Evolutionary conservation across 2,329 filamentous ascomycete genomes (phyloP), one percentile per base, ranked within the genome.

Genomic region (Epichloe uncinata): DNA sequence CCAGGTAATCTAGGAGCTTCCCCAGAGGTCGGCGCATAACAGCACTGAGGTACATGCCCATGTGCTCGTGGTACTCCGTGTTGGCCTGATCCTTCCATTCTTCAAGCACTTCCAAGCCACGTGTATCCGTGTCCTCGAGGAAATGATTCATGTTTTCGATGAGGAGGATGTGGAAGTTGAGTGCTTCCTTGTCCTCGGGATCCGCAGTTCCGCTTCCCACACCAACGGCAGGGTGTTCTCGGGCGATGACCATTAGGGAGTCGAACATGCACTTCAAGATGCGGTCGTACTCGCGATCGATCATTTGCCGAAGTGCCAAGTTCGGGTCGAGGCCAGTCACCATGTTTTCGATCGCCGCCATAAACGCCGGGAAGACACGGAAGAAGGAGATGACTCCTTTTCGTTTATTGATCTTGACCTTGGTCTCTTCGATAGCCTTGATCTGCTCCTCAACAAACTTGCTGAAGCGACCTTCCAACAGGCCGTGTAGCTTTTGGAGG

Each of bases 81-180:
- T 78, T 73, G 1, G 91, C 93, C 51, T 84, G 83, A 38, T 82
- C 79, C 61, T 82, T 85, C 87, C 90, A 96, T 57, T 87, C 81
- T 53, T 87, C 81, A 4, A 97, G 75, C 1, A 95, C 81, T 7
- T 85, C 77, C 54, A 93, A 80, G 37, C 78, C 76, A 16, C 80
- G 77, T 15, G 84, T 74, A 57, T 95, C 87, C 8, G 95, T 85
- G 65, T 96, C 90, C 63, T 97, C 90, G 11, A 93, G 73, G 68
- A 95, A 97, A 67, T 95, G 89, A 62, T 96, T 94, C 89, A 96
- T 96, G 66, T 98, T 98, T 67, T 98, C 91, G 57, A 98, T 97
- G 49, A 97, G 76, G 35, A 97, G 76, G 60, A 98, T 95, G 66
- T 97, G 90, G 69, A 95, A 95, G 69, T 97, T 97, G 53, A 98